phyloP scores from a whole-genome alignment of 257 asterid species.

The Solanum infundibuliforme region DNA sequence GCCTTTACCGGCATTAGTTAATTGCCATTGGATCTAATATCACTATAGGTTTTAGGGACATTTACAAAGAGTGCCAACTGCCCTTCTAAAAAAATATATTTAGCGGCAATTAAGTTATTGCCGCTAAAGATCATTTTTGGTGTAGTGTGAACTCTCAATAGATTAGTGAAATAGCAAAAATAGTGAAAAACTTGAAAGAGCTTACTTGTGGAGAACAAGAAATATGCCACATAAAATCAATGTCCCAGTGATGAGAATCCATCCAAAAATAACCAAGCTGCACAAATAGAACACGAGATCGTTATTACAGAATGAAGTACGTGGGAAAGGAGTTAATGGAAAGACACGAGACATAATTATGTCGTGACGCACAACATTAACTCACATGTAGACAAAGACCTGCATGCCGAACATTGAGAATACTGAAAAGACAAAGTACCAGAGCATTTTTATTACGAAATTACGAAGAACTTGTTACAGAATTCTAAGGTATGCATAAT shows the following conservation, averaged over 20 bases:
- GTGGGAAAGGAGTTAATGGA: neutral
- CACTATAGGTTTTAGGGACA: no score
- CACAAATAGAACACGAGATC: neutral
- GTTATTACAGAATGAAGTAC: neutral
- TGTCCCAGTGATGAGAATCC: slow-evolving; percentile 30
- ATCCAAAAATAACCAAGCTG: slow-evolving; percentile 27
- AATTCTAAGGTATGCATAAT: neutral
- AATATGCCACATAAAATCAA: slow-evolving; percentile 20
- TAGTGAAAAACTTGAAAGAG: neutral
- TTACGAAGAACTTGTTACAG: neutral
- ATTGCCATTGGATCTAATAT: no score
- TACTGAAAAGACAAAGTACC: slow-evolving; percentile 13
- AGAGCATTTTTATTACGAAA: neutral
- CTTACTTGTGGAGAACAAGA: slow-evolving; percentile 31
- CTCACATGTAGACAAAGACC: slow-evolving; percentile 22
- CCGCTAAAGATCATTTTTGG: no score
- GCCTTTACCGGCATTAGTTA: no score
- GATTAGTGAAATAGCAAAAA: neutral
- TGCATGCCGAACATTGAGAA: slow-evolving; percentile 23
- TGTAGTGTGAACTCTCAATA: neutral
- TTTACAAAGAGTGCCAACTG: no score
- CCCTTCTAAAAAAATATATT: no score
- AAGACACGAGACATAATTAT: neutral
- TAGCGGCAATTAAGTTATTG: no score
- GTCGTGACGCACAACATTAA: neutral